Conservation (phyloP, 2,329 filamentous ascomycete species). For the Aspergillus udagawae region DNA sequence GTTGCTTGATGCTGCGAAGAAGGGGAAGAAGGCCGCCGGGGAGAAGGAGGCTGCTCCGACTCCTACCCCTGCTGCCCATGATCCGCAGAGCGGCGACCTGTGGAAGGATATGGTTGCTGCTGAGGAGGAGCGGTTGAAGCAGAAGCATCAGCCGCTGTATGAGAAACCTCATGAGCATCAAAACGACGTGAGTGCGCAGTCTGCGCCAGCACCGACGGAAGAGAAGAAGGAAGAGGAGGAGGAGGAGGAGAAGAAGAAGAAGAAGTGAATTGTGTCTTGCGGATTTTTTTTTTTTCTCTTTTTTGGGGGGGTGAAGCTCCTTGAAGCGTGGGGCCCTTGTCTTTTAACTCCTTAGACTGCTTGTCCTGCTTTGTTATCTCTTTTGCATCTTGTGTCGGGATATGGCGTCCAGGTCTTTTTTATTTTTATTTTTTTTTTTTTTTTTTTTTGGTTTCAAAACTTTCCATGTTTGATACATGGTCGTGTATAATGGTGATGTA, state of each 20-base stretch:
- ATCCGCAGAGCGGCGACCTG: conserved; percentile 83
- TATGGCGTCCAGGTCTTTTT: conserved; percentile 4
- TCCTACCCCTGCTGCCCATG: conserved; percentile 78
- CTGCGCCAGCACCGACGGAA: conserved; percentile 6
- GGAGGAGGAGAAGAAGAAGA: conserved; percentile 14
- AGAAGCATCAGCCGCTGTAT: conserved; percentile 36
- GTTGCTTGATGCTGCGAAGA: conserved; percentile 49
- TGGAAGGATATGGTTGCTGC: conserved; percentile 64
- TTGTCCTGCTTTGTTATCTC: not conserved
- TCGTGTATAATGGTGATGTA: not conserved
- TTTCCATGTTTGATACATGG: not conserved
- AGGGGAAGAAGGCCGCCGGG: conserved; percentile 77
- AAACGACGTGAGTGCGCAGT: not conserved
- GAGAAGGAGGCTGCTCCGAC: conserved; percentile 67
- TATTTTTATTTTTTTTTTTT: too few species aligned
- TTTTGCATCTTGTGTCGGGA: not conserved
- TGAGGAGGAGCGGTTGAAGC: conserved; percentile 44
- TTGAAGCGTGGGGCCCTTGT: not conserved
- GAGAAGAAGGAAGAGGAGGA: not conserved
- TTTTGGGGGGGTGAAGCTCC: not conserved
- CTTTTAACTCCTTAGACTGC: not conserved
- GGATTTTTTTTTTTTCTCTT: too few species aligned
- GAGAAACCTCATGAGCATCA: conserved; percentile 22
- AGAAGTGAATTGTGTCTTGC: not conserved
- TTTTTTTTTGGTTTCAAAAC: too few species aligned